Percentiles rank a stretch among this genome's conserved stretches.
Evolutionary conservation across 257 asterid species (phyloP).

Genomic region (Solanum chmielewskii): DNA sequence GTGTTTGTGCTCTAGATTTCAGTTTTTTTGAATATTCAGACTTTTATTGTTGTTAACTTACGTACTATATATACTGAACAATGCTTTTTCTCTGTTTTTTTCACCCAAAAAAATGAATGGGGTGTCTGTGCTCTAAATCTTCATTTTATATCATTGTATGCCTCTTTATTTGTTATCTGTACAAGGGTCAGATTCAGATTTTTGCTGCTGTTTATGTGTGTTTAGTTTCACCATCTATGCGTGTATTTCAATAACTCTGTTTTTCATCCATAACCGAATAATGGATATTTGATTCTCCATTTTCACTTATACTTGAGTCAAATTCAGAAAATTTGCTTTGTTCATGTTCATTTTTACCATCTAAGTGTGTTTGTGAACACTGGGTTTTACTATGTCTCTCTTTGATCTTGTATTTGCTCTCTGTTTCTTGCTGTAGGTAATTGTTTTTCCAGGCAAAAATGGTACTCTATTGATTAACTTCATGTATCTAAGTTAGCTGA

Average conservation of each 20-base stretch:
- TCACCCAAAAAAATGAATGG: background rate
- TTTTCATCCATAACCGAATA: background rate
- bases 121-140: background rate
- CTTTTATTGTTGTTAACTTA: background rate
- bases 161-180: background rate
- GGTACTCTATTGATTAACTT: too few relatives aligned
- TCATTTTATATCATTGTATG: background rate
- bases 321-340: background rate
- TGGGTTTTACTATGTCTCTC: too few relatives aligned
- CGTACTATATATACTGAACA: background rate
- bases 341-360: background rate
- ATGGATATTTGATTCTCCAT: background rate
- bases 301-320: background rate
- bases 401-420: too few relatives aligned
- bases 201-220: background rate
- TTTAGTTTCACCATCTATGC: background rate
- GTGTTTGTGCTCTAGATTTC: background rate
- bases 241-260: background rate
- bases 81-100: background rate
- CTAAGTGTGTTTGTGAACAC: background rate
- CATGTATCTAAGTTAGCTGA: too few relatives aligned
- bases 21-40: background rate
- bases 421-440: too few relatives aligned
- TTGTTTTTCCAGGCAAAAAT: too few relatives aligned
- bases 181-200: background rate